A percentile compares a stretch with the other conserved stretches of the same genome.
Conservation (phyloP, 2,329 filamentous ascomycete species). For the Trichophyton benhamiae region DNA sequence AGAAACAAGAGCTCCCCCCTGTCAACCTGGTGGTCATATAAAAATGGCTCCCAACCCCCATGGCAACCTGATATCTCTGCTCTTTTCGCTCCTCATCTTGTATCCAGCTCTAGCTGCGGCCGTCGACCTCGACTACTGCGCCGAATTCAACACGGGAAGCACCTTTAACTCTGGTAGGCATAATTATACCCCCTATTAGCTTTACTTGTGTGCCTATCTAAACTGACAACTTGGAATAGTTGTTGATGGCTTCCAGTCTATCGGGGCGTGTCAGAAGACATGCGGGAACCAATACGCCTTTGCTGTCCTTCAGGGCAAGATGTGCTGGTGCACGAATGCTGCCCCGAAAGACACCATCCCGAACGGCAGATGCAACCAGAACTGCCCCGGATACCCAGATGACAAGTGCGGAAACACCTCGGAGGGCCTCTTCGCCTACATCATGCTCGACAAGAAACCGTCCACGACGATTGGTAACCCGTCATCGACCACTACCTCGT, state of each 20-base stretch:
- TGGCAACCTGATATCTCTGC: constrained; percentile 6
- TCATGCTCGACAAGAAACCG: constrained; percentile 24
- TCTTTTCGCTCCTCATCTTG: constrained; percentile 4
- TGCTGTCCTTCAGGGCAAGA: constrained; percentile 34
- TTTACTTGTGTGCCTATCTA: background rate
- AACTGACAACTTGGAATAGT: constrained; percentile 19
- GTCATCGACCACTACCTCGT: constrained; percentile 10
- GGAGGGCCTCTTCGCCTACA: constrained; percentile 33
- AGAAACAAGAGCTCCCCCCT: background rate
- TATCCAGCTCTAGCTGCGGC: constrained; percentile 8
- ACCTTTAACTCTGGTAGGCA: constrained; percentile 27
- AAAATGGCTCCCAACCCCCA: background rate
- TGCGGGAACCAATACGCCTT: constrained; percentile 35
- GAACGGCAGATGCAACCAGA: constrained; percentile 26
- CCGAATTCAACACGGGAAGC: constrained; percentile 34
- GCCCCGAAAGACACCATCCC: constrained; percentile 27
- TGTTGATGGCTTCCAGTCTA: constrained; percentile 32
- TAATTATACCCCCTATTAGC: too few relatives aligned
- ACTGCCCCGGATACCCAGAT: constrained; percentile 36
- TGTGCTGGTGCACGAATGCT: constrained; percentile 40
- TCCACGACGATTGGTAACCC: constrained; percentile 18
- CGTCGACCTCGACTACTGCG: constrained; percentile 30
- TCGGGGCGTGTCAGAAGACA: constrained; percentile 30
- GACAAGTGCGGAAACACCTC: constrained; percentile 34
- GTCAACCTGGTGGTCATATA: background rate